These are phyloP conservation scores for Hypoxylon cercidicola DNA, from an alignment of 495 filamentous ascomycete species.

Conservation along the genomic window DNA sequence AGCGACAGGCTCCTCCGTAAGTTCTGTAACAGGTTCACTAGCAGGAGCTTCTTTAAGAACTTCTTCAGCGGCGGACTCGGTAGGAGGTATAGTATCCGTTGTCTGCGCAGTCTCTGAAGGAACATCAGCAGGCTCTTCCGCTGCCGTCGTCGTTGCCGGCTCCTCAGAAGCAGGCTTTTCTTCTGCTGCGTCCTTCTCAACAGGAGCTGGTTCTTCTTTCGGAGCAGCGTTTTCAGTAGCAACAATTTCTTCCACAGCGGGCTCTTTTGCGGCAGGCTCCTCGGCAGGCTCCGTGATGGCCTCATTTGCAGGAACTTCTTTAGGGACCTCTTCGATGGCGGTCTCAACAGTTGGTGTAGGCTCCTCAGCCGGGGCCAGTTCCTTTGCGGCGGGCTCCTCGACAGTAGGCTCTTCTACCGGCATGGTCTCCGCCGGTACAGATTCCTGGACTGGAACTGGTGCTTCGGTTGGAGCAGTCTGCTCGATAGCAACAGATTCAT, in stretches of 20 bases:
- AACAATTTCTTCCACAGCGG: constrained; percentile 7
- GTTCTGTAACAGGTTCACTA: background rate
- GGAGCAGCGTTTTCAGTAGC: constrained; percentile 2
- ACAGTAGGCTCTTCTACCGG: constrained; percentile 2
- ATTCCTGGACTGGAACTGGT: too few relatives aligned
- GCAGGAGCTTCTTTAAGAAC: constrained; percentile 13
- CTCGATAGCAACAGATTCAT: background rate
- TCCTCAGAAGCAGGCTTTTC: constrained; percentile 14
- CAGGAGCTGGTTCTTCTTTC: too few relatives aligned
- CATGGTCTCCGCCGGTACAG: too few relatives aligned
- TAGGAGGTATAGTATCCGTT: background rate
- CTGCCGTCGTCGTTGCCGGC: constrained; percentile 11
- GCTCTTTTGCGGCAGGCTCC: constrained; percentile 12
- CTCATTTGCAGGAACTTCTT: background rate
- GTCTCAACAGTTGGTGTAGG: background rate
- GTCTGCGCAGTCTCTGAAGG: constrained; percentile 20
- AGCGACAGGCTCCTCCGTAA: constrained; percentile 9
- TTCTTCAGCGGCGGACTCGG: constrained; percentile 21
- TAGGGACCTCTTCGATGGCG: background rate
- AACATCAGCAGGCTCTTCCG: constrained; percentile 18
- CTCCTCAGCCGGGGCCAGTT: background rate
- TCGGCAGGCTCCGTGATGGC: background rate
- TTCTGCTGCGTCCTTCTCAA: background rate
- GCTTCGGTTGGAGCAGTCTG: background rate
- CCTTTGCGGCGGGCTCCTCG: constrained; percentile 13